Conservation (phyloP, 805 yeast species). For the Danielia oregonensis region DNA sequence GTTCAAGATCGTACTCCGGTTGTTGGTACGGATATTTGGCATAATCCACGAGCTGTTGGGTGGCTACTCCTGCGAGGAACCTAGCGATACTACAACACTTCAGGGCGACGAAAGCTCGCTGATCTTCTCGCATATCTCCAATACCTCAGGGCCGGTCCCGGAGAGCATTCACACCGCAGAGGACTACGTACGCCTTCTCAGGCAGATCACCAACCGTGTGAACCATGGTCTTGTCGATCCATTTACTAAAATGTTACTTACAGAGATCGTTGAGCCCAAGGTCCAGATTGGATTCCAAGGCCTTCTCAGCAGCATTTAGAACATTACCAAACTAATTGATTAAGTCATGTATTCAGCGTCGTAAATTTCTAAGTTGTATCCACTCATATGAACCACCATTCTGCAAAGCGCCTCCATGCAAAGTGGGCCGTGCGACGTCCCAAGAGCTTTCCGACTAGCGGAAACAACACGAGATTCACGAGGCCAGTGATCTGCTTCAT, state of each 20-base stretch:
- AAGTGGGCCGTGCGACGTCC: conserved; percentile 50
- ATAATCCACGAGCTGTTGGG: conserved; percentile 24
- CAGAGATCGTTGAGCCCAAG: conserved; percentile 28
- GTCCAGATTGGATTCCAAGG: conserved; percentile 27
- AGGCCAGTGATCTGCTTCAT: conserved; percentile 56
- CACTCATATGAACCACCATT: conserved; percentile 26
- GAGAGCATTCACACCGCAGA: conserved; percentile 23
- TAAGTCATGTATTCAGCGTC: not conserved
- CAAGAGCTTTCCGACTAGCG: conserved; percentile 61
- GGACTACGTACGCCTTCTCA: conserved; percentile 28
- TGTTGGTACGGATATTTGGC: conserved; percentile 25
- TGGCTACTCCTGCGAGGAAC: conserved; percentile 3
- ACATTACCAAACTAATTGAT: not conserved
- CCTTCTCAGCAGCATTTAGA: conserved; percentile 17
- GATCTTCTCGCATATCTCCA: conserved; percentile 32
- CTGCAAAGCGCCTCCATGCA: conserved; percentile 34
- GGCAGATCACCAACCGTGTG: conserved; percentile 25
- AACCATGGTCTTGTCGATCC: conserved; percentile 39
- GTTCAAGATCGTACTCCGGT: conserved; percentile 30
- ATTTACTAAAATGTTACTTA: conserved; percentile 25
- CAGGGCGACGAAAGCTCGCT: conserved; percentile 23
- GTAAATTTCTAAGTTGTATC: too few species aligned
- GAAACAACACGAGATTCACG: conserved; percentile 57
- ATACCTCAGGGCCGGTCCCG: conserved; percentile 18
- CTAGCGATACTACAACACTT: conserved; percentile 2